phyloP scores from a whole-genome alignment of 2,329 filamentous ascomycete genomes.

The Hypoxylon sp. region DNA sequence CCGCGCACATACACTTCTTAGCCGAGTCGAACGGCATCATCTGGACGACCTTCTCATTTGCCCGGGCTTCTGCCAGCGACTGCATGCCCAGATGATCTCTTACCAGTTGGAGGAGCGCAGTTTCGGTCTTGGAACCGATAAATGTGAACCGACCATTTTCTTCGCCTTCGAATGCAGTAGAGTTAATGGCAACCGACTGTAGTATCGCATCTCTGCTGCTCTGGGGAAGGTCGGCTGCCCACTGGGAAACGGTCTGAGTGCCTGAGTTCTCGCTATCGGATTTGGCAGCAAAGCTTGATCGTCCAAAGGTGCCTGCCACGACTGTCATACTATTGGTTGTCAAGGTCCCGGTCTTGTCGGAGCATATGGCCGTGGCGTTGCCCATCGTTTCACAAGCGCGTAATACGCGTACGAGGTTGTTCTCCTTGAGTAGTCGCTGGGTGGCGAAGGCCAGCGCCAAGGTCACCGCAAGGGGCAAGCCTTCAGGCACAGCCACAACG shows the following conservation, averaged over 20 bases:
- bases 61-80: slow-evolving; percentile 55
- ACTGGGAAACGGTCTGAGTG: slow-evolving; percentile 40
- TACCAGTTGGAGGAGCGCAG: slow-evolving; percentile 60
- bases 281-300: slow-evolving; percentile 43
- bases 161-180: slow-evolving; percentile 63
- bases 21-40: slow-evolving; percentile 63
- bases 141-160: slow-evolving; percentile 55
- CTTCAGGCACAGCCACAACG: slow-evolving; percentile 74
- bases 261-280: slow-evolving; percentile 34
- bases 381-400: slow-evolving; percentile 76
- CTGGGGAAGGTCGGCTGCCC: slow-evolving; percentile 43
- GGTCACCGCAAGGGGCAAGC: slow-evolving; percentile 71
- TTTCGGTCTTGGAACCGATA: slow-evolving; percentile 65
- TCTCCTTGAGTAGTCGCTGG: slow-evolving; percentile 72
- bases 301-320: slow-evolving; percentile 73
- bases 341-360: slow-evolving; percentile 79
- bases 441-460: slow-evolving; percentile 73
- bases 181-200: slow-evolving; percentile 62
- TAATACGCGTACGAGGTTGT: slow-evolving; percentile 73
- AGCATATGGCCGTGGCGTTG: slow-evolving; percentile 78
- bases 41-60: slow-evolving; percentile 56
- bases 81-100: slow-evolving; percentile 59
- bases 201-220: slow-evolving; percentile 48
- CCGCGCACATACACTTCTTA: slow-evolving; percentile 65
- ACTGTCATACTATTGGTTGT: slow-evolving; percentile 81